Percentiles rank a stretch among this genome's conserved stretches.
phyloP scores from a whole-genome alignment of 1,284 basidiomycete species.

The Malassezia sympodialis region DNA sequence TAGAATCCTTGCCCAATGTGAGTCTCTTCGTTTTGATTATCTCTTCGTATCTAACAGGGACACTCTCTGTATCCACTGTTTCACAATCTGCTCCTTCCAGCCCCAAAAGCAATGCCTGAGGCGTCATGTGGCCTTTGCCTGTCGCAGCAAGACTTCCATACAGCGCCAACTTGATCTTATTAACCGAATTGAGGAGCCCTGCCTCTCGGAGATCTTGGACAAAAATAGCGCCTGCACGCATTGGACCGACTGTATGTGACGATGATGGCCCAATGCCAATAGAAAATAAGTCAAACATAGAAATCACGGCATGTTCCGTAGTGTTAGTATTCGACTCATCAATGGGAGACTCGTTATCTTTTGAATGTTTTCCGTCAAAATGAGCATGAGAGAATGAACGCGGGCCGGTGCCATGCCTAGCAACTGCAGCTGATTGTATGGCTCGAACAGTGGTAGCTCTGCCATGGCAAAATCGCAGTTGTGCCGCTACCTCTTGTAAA shows the following conservation, averaged over 20 bases:
- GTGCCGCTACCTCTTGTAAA: not conserved
- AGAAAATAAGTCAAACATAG: conserved; percentile 68
- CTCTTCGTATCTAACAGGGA: conserved; percentile 57
- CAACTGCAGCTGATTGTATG: not conserved
- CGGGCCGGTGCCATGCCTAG: not conserved
- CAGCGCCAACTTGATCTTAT: conserved; percentile 73
- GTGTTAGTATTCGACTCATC: conserved; percentile 12
- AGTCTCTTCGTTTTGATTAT: conserved; percentile 62
- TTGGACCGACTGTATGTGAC: conserved; percentile 65
- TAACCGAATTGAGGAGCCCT: conserved; percentile 62
- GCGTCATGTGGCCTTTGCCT: conserved; percentile 89
- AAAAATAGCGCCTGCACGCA: conserved; percentile 82
- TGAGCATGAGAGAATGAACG: conserved; percentile 20
- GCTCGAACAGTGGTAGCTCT: not conserved
- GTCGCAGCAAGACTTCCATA: conserved; percentile 55
- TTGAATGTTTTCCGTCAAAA: not conserved
- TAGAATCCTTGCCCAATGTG: conserved; percentile 55
- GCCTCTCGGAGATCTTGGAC: conserved; percentile 59
- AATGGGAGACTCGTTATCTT: not conserved
- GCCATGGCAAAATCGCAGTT: not conserved
- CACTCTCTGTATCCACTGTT: conserved; percentile 72
- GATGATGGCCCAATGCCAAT: conserved; percentile 59
- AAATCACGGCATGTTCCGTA: conserved; percentile 78
- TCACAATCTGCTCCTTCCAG: conserved; percentile 63
- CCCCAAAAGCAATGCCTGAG: conserved; percentile 80